phyloP scores from a whole-genome alignment of 441 rosid species.

The Dalechampia spathulata region DNA sequence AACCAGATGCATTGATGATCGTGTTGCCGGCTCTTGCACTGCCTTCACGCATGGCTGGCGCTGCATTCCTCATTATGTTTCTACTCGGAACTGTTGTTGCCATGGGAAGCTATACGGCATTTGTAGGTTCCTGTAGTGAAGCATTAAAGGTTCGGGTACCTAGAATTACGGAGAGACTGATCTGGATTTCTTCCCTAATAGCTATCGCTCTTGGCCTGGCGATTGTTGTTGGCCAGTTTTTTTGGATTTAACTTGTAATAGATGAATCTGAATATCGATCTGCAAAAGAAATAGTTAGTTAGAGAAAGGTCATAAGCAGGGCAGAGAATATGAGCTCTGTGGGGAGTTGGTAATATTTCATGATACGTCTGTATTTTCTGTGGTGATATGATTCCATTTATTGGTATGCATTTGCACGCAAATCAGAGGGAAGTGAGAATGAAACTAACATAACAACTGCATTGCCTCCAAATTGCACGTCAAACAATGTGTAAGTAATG shows the following conservation, averaged over 20 bases:
- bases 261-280: slow-evolving; percentile 17
- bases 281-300: slow-evolving; percentile 22
- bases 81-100: slow-evolving; percentile 82
- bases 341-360: too few relatives aligned
- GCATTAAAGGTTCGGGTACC: slow-evolving; percentile 81
- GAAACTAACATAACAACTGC: too few relatives aligned
- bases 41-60: slow-evolving; percentile 82
- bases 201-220: slow-evolving; percentile 83
- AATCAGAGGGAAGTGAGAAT: too few relatives aligned
- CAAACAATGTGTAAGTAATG: too few relatives aligned
- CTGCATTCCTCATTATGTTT: slow-evolving; percentile 86
- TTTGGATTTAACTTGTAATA: slow-evolving; percentile 78
- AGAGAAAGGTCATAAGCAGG: slow-evolving; percentile 19
- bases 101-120: slow-evolving; percentile 92
- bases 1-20: slow-evolving; percentile 95
- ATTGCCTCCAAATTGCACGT: too few relatives aligned
- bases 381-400: too few relatives aligned
- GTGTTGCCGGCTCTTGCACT: slow-evolving; percentile 89
- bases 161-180: slow-evolving; percentile 85
- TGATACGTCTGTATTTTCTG: too few relatives aligned
- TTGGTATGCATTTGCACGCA: too few relatives aligned
- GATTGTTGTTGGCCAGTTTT: slow-evolving; percentile 72
- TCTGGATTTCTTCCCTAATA: slow-evolving; percentile 81
- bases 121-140: slow-evolving; percentile 79
- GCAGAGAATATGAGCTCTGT: too few relatives aligned